These are phyloP conservation scores for Diaporthe australafricana DNA, from an alignment of 2,329 filamentous ascomycete species.

Conservation along the genomic window DNA sequence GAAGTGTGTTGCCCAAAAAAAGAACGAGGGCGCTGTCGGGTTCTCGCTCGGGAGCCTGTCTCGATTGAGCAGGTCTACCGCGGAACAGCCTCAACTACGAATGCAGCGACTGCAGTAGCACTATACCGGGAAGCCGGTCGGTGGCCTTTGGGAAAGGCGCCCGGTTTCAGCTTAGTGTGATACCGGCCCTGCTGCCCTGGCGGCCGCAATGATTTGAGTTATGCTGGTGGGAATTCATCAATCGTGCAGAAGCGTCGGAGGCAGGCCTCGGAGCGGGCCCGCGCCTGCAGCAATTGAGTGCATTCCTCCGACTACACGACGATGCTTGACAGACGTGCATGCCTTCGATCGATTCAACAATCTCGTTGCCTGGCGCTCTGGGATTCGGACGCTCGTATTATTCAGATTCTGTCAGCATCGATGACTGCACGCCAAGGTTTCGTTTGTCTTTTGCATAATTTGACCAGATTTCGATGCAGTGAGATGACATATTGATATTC, in stretches of 20 bases:
- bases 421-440: too few species aligned
- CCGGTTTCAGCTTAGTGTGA: not conserved
- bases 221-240: slow-evolving; percentile 1
- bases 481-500: too few species aligned
- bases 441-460: not conserved
- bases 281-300: too few species aligned
- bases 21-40: not conserved
- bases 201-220: slow-evolving; percentile 19
- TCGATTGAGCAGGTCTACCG: slow-evolving; percentile 24
- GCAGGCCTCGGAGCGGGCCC: not conserved
- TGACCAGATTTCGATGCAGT: too few species aligned
- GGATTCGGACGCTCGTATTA: not conserved
- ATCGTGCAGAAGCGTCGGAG: slow-evolving; percentile 18
- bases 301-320: slow-evolving; percentile 7
- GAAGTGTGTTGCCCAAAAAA: not conserved
- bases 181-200: too few species aligned
- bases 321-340: not conserved
- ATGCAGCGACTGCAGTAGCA: slow-evolving; percentile 14
- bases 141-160: slow-evolving; percentile 8
- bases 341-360: not conserved
- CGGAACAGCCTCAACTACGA: slow-evolving; percentile 8
- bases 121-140: slow-evolving; percentile 15
- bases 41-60: slow-evolving; percentile 6
- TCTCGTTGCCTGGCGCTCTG: not conserved
- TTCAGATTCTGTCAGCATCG: not conserved